Conservation (phyloP, 108 stramenopile genomes). For the Discostella pseudostelligera region DNA sequence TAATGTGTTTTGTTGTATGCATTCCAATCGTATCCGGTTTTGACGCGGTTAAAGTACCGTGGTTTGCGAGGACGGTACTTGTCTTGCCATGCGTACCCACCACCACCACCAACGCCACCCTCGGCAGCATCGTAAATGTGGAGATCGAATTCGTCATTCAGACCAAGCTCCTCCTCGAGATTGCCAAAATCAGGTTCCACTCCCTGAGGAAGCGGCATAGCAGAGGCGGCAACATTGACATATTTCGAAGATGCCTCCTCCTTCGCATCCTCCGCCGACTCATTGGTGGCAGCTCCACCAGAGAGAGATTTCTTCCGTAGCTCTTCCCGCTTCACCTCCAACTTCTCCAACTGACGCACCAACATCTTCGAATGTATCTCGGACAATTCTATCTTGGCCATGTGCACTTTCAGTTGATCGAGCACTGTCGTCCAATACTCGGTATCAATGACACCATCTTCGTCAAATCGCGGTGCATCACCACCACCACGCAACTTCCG, state of each 20-base stretch:
- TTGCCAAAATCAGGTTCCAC: conserved; percentile 81
- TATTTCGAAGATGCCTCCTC: conserved; percentile 22
- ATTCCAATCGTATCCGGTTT: conserved; percentile 99
- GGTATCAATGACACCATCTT: conserved; percentile 56
- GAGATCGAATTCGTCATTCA: conserved; percentile 67
- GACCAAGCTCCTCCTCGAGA: conserved; percentile 85
- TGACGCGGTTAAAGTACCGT: conserved; percentile 98
- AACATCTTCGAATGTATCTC: conserved; percentile 92
- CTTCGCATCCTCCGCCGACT: conserved; percentile 22
- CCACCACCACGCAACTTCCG: conserved; percentile 50
- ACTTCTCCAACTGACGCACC: conserved; percentile 85
- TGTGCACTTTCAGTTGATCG: conserved; percentile 77
- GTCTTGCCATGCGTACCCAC: conserved; percentile 85
- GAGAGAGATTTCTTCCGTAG: conserved; percentile 48
- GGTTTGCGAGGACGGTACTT: conserved; percentile 97
- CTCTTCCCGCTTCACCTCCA: conserved; percentile 77
- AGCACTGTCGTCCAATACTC: conserved; percentile 89
- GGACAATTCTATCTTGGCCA: conserved; percentile 80
- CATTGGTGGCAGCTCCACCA: conserved; percentile 32
- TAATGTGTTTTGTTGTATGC: conserved; percentile 99
- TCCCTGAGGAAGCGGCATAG: conserved; percentile 48
- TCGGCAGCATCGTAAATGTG: neutral
- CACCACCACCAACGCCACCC: conserved; percentile 1
- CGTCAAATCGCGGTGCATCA: conserved; percentile 25
- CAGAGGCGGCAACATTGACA: conserved; percentile 28